These are phyloP conservation scores for Calycina marina DNA, from an alignment of 2,329 filamentous ascomycete genomes.

Conservation along the genomic window DNA sequence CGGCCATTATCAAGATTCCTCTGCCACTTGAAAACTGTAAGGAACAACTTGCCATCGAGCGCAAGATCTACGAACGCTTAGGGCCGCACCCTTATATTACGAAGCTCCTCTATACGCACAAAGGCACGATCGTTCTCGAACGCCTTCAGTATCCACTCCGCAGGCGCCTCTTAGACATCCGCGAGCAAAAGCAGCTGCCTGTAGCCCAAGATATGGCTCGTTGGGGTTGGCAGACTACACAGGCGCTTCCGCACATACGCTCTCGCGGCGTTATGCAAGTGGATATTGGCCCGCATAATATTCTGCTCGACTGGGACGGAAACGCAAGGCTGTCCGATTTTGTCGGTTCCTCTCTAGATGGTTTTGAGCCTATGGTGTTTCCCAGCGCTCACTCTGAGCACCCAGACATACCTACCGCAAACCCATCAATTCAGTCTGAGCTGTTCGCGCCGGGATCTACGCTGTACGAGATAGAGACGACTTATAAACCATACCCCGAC, in stretches of 20 bases:
- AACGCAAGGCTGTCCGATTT: constrained; percentile 2
- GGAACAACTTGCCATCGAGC: constrained; percentile 3
- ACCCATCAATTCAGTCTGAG: constrained; percentile 3
- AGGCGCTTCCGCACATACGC: constrained; percentile 3
- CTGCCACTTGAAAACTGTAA: constrained; percentile 1
- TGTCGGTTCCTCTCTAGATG: constrained; percentile 2
- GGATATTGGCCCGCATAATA: constrained; percentile 2
- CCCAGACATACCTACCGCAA: constrained; percentile 2
- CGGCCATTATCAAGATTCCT: constrained; percentile 2
- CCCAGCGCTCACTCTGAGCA: constrained; percentile 3
- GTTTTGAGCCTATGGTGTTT: background rate
- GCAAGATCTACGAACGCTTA: constrained; percentile 3
- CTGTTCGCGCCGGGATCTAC: constrained; percentile 2
- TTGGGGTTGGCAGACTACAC: constrained; percentile 1
- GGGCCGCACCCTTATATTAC: constrained; percentile 3
- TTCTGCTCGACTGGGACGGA: constrained; percentile 2
- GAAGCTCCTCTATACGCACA: background rate
- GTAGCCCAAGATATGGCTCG: constrained; percentile 1
- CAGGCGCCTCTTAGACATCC: constrained; percentile 1
- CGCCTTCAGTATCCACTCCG: constrained; percentile 4
- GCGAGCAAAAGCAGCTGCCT: constrained; percentile 2
- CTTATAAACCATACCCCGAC: constrained; percentile 1
- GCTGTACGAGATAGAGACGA: constrained; percentile 5
- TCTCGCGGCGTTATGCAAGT: constrained; percentile 2
- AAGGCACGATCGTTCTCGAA: constrained; percentile 3